Evolutionary conservation across 2,329 filamentous ascomycete species (phyloP).

Genomic region (Bisporella sp.): DNA sequence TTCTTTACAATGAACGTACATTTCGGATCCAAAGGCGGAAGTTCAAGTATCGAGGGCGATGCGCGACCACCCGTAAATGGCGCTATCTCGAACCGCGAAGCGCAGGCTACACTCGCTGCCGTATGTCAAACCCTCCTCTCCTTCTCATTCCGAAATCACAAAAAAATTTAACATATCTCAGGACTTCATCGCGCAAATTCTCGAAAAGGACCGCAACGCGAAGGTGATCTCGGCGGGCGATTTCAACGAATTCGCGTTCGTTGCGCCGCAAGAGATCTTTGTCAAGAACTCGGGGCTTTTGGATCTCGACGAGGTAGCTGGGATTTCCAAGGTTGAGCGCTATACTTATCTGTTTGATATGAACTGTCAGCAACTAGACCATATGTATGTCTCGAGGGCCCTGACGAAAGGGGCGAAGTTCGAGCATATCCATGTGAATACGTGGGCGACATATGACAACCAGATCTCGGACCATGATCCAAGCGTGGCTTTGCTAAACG

Average conservation of each 20-base stretch:
- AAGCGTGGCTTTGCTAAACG: constrained; percentile 53
- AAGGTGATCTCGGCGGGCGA: constrained; percentile 57
- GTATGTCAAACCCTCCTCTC: constrained; percentile 29
- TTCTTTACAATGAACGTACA: constrained; percentile 72
- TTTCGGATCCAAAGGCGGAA: constrained; percentile 59
- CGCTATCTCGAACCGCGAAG: constrained; percentile 47
- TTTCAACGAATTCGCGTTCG: constrained; percentile 66
- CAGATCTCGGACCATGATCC: constrained; percentile 65
- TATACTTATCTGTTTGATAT: constrained; percentile 67
- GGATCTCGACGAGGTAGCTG: constrained; percentile 55
- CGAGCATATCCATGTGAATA: constrained; percentile 66
- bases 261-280: constrained; percentile 51
- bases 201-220: constrained; percentile 47
- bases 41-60: constrained; percentile 36
- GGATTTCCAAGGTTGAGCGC: constrained; percentile 46
- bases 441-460: constrained; percentile 52
- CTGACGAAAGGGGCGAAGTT: constrained; percentile 40
- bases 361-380: constrained; percentile 64
- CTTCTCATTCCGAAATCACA: neutral
- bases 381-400: constrained; percentile 51
- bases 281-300: constrained; percentile 43
- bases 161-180: constrained; percentile 9
- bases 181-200: constrained; percentile 49
- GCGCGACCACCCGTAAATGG: constrained; percentile 25
- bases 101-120: constrained; percentile 52